A percentile compares a stretch with the other conserved stretches of the same genome.
phyloP scores from a whole-genome alignment of 139 green algal genomes.

The Desmodesmus armatus region DNA sequence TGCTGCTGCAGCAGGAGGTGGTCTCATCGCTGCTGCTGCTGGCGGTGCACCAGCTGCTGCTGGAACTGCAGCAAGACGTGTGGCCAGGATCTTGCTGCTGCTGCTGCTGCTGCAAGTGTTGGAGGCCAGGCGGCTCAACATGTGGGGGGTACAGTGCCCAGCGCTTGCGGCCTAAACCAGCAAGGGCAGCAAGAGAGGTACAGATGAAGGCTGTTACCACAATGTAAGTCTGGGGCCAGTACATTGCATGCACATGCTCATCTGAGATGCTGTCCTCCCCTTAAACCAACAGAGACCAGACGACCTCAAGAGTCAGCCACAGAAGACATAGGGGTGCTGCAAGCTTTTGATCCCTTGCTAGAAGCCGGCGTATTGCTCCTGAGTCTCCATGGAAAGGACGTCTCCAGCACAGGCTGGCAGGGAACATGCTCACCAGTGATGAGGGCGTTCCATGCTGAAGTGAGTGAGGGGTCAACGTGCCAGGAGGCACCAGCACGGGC shows the following conservation, averaged over 20 bases:
- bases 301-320: too few species aligned
- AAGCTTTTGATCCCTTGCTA: too few species aligned
- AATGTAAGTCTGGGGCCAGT: too few species aligned
- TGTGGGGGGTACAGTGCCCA: conserved; percentile 39
- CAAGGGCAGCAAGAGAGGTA: not conserved
- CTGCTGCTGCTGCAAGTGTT: conserved; percentile 36
- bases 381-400: too few species aligned
- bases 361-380: too few species aligned
- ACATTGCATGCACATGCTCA: too few species aligned
- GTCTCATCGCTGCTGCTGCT: not conserved
- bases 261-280: too few species aligned
- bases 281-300: too few species aligned
- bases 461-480: conserved; percentile 31
- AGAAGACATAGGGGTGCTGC: too few species aligned
- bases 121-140: conserved; percentile 19
- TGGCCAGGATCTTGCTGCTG: conserved; percentile 15
- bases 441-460: conserved; percentile 36
- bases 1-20: not conserved
- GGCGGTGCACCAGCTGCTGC: conserved; percentile 5
- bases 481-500: conserved; percentile 11
- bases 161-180: conserved; percentile 29
- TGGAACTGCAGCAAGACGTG: not conserved
- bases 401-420: not conserved
- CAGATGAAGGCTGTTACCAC: not conserved
- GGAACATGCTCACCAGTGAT: conserved; percentile 6